Conservation (phyloP, 2,329 filamentous ascomycete genomes). For the Hymenoscyphus fructigenus region DNA sequence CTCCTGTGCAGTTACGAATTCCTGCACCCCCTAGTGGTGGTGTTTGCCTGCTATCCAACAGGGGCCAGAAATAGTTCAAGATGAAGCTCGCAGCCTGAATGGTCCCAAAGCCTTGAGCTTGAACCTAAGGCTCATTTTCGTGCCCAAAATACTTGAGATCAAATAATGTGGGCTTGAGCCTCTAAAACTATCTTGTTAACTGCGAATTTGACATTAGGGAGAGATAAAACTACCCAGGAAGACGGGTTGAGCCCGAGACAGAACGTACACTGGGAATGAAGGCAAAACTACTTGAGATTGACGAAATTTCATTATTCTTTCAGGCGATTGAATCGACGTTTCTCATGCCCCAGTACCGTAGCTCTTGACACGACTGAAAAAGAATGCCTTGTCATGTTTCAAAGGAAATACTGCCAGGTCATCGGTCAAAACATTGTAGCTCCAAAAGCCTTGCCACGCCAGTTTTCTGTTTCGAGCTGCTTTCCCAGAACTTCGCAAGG, state of each 20-base stretch:
- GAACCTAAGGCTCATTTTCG: background rate
- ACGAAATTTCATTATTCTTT: background rate
- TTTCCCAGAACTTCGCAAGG: constrained; percentile 62
- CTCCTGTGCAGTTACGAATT: too few relatives aligned
- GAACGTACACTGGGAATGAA: background rate
- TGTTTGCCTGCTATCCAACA: too few relatives aligned
- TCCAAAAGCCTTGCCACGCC: constrained; percentile 86
- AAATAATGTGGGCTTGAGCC: background rate
- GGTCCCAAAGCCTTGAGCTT: too few relatives aligned
- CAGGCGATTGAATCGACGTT: background rate
- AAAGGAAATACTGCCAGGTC: constrained; percentile 81
- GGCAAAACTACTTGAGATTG: background rate
- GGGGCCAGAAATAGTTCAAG: too few relatives aligned
- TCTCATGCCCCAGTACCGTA: constrained; percentile 51
- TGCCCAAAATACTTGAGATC: background rate
- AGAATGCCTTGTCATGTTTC: constrained; percentile 63
- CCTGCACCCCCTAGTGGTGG: too few relatives aligned
- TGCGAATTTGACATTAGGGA: background rate
- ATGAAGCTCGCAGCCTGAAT: too few relatives aligned
- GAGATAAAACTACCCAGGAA: background rate
- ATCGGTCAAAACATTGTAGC: constrained; percentile 84
- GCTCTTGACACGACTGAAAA: constrained; percentile 65
- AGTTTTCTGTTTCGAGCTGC: constrained; percentile 80
- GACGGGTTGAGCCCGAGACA: background rate
- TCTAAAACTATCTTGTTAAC: background rate